These are phyloP conservation scores for Yamadazyma atmosphaerica DNA, from an alignment of 1,139 yeast species.

Conservation along the genomic window DNA sequence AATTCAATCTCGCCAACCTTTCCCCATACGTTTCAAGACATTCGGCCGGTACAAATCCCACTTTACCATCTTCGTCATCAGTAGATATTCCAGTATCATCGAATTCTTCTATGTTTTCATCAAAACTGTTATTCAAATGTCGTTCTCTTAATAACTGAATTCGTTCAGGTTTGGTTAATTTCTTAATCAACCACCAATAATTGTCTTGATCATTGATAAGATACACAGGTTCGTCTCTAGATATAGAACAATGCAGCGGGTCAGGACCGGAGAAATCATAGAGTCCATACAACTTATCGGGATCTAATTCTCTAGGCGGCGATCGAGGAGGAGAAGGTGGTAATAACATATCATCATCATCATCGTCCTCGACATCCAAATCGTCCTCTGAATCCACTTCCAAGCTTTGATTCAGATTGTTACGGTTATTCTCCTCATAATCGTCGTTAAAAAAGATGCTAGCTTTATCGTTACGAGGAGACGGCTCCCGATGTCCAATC, in stretches of 20 bases:
- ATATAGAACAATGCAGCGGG: conserved; percentile 83
- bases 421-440: conserved; percentile 7
- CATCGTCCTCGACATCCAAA: conserved; percentile 15
- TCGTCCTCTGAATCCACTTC: conserved; percentile 14
- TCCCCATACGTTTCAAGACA: conserved; percentile 90
- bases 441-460: conserved; percentile 13
- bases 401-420: conserved; percentile 11
- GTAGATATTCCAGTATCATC: conserved; percentile 17
- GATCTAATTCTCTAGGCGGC: conserved; percentile 83
- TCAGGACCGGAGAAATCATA: conserved; percentile 91
- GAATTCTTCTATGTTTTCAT: conserved; percentile 8
- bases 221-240: conserved; percentile 79
- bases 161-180: conserved; percentile 49
- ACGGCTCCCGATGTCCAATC: not conserved
- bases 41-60: conserved; percentile 97
- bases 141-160: conserved; percentile 15
- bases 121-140: conserved; percentile 12
- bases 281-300: conserved; percentile 80
- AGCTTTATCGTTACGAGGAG: conserved; percentile 4
- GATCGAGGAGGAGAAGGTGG: conserved; percentile 73
- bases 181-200: conserved; percentile 94
- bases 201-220: conserved; percentile 85
- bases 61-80: conserved; percentile 57
- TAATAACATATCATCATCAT: conserved; percentile 25
- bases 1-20: conserved; percentile 85